Percentiles rank a stretch among this genome's conserved stretches.
Evolutionary conservation across 2,329 filamentous ascomycete genomes (phyloP).

Genomic region (Penicillium palitans): DNA sequence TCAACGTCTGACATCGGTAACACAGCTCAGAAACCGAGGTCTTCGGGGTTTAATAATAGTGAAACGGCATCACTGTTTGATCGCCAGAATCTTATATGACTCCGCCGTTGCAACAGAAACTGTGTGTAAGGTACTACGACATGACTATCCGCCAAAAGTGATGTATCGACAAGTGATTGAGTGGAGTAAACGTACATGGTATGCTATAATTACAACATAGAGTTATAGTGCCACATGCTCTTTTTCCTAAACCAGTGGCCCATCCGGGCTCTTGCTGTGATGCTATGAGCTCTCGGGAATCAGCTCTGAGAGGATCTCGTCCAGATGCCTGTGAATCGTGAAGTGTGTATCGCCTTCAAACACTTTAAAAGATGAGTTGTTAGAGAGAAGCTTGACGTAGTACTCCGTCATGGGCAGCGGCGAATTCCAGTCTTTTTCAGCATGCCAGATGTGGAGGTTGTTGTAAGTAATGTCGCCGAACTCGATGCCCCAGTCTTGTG

Average conservation of each 20-base stretch:
- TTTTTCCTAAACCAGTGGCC: neutral
- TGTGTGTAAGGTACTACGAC: neutral
- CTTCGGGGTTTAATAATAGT: neutral
- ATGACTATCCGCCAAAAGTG: neutral
- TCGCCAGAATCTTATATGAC: neutral
- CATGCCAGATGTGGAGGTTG: constrained; percentile 33
- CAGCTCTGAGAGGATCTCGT: neutral
- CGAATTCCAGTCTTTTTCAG: constrained; percentile 30
- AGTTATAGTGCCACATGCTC: neutral
- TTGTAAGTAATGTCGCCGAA: constrained; percentile 29
- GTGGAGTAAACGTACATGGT: neutral
- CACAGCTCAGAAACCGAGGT: neutral
- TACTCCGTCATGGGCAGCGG: constrained; percentile 39
- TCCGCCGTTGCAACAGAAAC: neutral
- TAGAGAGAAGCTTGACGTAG: constrained; percentile 38
- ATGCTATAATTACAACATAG: neutral
- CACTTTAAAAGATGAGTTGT: constrained; percentile 34
- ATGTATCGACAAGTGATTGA: neutral
- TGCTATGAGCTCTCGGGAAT: constrained; percentile 1
- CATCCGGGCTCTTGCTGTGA: neutral
- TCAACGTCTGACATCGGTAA: neutral
- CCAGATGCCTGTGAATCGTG: constrained; percentile 3
- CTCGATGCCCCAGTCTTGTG: constrained; percentile 31
- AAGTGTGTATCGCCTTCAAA: constrained; percentile 32
- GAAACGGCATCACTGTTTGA: neutral